A percentile compares a stretch with the other conserved stretches of the same genome.
Evolutionary conservation across 176 grass and related monocot genomes (phyloP).

Genomic region (Carex pumila): DNA sequence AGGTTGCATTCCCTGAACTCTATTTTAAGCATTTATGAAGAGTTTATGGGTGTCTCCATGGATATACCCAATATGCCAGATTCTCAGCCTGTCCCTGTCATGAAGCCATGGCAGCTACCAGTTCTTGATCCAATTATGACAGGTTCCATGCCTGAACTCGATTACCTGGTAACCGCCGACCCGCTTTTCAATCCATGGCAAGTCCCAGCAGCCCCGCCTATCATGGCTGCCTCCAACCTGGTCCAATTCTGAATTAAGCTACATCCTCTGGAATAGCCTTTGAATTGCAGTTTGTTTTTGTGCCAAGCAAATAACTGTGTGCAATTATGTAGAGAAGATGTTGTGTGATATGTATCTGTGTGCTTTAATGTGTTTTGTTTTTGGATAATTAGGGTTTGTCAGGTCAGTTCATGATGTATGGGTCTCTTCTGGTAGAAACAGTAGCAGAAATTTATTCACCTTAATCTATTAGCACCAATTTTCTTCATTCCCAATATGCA

Average conservation of each 20-base stretch:
- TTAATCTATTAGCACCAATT: not conserved
- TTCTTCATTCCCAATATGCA: not conserved
- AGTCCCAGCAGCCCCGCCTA: not conserved
- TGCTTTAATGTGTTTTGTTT: conserved; percentile 8
- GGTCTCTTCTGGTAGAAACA: not conserved
- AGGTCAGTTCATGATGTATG: not conserved
- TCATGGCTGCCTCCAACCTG: conserved; percentile 24
- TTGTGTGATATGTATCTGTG: not conserved
- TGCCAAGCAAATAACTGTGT: not conserved
- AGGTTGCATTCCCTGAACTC: conserved; percentile 38
- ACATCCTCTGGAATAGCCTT: not conserved
- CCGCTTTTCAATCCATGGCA: conserved; percentile 8
- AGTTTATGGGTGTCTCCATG: conserved; percentile 33
- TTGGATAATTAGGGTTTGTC: not conserved
- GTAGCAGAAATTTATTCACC: not conserved
- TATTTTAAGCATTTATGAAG: conserved; percentile 22
- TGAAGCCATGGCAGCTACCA: not conserved
- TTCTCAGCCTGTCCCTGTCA: not conserved
- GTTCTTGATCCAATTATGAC: not conserved
- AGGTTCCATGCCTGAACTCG: not conserved
- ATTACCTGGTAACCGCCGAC: not conserved
- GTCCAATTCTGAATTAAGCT: conserved; percentile 17
- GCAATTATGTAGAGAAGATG: not conserved
- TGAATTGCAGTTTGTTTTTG: not conserved
- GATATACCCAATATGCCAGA: conserved; percentile 47